phyloP scores from a whole-genome alignment of 129 eudicot species.

The Mikania micrantha region DNA sequence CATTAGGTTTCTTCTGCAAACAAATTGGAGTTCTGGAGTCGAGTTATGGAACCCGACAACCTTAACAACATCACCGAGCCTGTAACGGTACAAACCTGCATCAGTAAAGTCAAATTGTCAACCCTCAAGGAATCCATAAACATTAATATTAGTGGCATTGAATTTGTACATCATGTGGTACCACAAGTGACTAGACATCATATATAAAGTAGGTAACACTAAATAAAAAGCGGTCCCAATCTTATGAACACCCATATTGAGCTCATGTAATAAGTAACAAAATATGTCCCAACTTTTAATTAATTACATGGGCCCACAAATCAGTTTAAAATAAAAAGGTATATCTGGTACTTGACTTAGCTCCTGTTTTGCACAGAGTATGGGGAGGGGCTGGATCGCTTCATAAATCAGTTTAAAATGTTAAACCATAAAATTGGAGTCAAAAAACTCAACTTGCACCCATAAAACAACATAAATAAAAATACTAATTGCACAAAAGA shows the following conservation, averaged over 20 bases:
- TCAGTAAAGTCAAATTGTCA: conserved; percentile 6
- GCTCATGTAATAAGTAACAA: no score
- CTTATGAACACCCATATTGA: no score
- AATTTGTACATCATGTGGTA: conserved; percentile 10
- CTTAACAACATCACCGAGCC: conserved; percentile 81
- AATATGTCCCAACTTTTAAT: background rate
- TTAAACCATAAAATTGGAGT: no score
- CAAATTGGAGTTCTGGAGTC: conserved; percentile 84
- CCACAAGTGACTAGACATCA: conserved; percentile 9
- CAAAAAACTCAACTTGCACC: background rate
- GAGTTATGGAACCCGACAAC: conserved; percentile 79
- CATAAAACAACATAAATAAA: conserved; percentile 25
- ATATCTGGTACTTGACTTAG: no score
- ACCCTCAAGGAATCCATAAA: background rate
- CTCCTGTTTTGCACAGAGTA: no score
- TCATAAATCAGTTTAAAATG: no score
- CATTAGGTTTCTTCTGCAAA: conserved; percentile 68
- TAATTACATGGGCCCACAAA: background rate
- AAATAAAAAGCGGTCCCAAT: no score
- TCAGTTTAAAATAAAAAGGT: no score
- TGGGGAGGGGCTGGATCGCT: no score
- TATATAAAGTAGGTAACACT: conserved; percentile 2
- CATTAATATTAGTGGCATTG: background rate
- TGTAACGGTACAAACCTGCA: conserved; percentile 84
- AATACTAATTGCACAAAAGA: background rate